Percentiles rank a stretch among this genome's conserved stretches.
Conservation (phyloP, 1,284 basidiomycete species). For the Xanthoconium separans region DNA sequence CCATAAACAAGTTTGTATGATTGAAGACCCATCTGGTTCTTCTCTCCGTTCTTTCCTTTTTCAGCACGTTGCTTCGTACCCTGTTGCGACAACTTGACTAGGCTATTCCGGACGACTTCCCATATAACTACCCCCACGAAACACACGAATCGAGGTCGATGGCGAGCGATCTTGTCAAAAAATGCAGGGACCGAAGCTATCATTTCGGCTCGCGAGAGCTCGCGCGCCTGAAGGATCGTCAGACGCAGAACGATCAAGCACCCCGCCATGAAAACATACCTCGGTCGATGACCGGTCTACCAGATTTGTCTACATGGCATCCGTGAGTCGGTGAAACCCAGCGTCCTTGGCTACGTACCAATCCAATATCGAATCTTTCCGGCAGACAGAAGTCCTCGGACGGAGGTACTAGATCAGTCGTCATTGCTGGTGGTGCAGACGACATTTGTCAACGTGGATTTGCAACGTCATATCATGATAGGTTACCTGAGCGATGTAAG, state of each 20-base stretch:
- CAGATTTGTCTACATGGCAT: constrained; percentile 44
- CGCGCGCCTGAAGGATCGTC: constrained; percentile 36
- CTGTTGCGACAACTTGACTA: constrained; percentile 7
- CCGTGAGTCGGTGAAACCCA: not conserved
- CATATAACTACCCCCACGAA: constrained; percentile 54
- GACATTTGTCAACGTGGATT: not conserved
- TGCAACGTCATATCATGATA: not conserved
- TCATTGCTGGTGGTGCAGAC: constrained; percentile 37
- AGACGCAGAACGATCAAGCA: not conserved
- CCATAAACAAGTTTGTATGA: constrained; percentile 23
- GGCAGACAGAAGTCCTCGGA: constrained; percentile 39
- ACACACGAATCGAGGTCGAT: constrained; percentile 44
- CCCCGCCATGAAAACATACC: constrained; percentile 26
- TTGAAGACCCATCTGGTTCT: constrained; percentile 23
- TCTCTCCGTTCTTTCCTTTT: constrained; percentile 3
- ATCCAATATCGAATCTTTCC: constrained; percentile 39
- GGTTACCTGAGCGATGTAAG: constrained; percentile 40
- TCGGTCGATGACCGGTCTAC: constrained; percentile 46
- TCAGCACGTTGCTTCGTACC: not conserved
- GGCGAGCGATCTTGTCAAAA: constrained; percentile 37
- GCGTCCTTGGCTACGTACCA: constrained; percentile 32
- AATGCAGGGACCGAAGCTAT: constrained; percentile 37
- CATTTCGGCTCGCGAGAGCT: constrained; percentile 48
- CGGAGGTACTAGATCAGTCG: constrained; percentile 35
- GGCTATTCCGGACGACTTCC: constrained; percentile 38